These are phyloP conservation scores for Evansstolkia leycettana DNA, from an alignment of 495 filamentous ascomycete genomes.

Conservation along the genomic window DNA sequence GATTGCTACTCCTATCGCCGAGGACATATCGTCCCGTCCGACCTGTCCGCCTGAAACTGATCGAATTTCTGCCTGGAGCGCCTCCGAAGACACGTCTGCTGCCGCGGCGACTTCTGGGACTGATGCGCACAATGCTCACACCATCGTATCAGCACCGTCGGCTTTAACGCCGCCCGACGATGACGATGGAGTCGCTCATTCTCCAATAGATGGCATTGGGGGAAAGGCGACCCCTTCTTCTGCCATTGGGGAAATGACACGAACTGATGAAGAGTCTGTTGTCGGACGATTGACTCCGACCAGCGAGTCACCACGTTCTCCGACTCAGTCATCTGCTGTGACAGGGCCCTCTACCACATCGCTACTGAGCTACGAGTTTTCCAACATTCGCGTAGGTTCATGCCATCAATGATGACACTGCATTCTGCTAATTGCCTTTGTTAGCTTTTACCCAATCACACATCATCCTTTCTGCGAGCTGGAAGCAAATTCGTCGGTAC, in stretches of 20 bases:
- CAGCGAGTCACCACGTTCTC: constrained; percentile 16
- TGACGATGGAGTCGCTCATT: constrained; percentile 21
- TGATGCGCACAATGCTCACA: constrained; percentile 9
- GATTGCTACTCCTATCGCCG: constrained; percentile 32
- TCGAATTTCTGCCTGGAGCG: constrained; percentile 28
- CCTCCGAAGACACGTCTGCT: constrained; percentile 16
- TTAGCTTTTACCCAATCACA: constrained; percentile 36
- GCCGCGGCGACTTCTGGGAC: constrained; percentile 6
- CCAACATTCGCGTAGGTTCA: constrained; percentile 48
- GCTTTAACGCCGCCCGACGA: constrained; percentile 22
- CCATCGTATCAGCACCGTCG: constrained; percentile 15
- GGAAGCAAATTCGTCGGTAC: constrained; percentile 84
- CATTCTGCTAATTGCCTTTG: background rate
- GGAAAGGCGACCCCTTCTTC: constrained; percentile 11
- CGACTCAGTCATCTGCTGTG: constrained; percentile 16
- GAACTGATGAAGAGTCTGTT: constrained; percentile 23
- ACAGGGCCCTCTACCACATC: constrained; percentile 26
- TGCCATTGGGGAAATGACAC: constrained; percentile 14
- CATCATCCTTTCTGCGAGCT: constrained; percentile 76
- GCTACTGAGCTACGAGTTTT: constrained; percentile 52
- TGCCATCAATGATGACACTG: background rate
- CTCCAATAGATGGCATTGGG: constrained; percentile 17
- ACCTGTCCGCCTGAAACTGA: constrained; percentile 47
- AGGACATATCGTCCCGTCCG: constrained; percentile 36
- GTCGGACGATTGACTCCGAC: constrained; percentile 24